Conservation (phyloP, 768 basidiomycete genomes). For the Boletellus sp. region DNA sequence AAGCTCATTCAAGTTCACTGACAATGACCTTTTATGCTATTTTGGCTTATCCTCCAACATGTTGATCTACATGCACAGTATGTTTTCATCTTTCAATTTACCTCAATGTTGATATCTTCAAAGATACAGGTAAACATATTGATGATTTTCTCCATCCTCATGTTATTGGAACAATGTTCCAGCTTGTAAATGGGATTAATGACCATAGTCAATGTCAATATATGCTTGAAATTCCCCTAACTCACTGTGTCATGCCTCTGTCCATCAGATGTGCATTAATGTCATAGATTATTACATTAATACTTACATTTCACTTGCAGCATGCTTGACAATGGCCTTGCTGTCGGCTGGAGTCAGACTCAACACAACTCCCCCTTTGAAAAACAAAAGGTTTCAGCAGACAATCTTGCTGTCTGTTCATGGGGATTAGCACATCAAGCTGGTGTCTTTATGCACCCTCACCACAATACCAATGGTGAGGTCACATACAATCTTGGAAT, state of each 20-base stretch:
- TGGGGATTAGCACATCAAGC: background rate
- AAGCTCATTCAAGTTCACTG: background rate
- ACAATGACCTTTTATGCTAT: background rate
- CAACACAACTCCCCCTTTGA: background rate
- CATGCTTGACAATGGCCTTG: conserved; percentile 3
- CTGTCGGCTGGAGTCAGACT: conserved; percentile 8
- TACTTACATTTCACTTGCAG: background rate
- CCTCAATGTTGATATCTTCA: background rate
- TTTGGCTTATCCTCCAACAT: background rate
- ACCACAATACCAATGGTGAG: conserved; percentile 3
- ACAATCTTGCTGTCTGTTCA: background rate
- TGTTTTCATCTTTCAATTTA: background rate
- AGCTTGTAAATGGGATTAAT: background rate
- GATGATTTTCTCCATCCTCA: background rate
- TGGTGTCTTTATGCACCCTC: background rate
- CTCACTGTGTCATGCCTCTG: background rate
- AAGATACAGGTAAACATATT: background rate
- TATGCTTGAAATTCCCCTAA: background rate
- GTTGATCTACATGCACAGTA: background rate
- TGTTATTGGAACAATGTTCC: background rate
- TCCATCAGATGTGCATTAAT: background rate
- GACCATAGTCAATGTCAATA: background rate
- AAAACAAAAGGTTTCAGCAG: background rate
- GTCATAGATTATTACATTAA: background rate
- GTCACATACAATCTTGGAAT: background rate